Conservation (phyloP, 345 rosid species). For the Lepidium didymum region DNA sequence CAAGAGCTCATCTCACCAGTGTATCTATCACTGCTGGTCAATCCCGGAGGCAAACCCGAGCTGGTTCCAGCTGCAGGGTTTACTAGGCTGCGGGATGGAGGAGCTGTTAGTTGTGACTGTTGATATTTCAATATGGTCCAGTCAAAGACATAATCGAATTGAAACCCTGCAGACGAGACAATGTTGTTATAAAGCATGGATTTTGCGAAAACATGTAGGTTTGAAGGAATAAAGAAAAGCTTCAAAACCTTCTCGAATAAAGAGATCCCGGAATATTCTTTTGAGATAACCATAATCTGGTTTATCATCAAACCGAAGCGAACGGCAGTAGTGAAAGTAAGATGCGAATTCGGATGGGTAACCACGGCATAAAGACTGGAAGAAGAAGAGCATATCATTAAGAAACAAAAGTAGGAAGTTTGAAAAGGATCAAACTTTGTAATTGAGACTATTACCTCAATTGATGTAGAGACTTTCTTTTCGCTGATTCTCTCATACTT, state of each 20-base stretch:
- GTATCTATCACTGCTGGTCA: slow-evolving; percentile 50
- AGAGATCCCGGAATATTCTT: slow-evolving; percentile 90
- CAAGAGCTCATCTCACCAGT: slow-evolving; percentile 37
- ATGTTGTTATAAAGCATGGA: background rate
- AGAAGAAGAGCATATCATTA: slow-evolving; percentile 11
- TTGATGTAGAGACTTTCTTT: slow-evolving; percentile 89
- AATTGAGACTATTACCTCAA: slow-evolving; percentile 34
- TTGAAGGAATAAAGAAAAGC: background rate
- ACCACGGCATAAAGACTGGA: slow-evolving; percentile 86
- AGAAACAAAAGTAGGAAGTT: background rate
- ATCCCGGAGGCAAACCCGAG: slow-evolving; percentile 52
- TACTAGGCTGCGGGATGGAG: slow-evolving; percentile 53
- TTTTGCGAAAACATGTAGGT: background rate
- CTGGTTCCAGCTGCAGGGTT: slow-evolving; percentile 62
- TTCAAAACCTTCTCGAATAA: slow-evolving; percentile 77
- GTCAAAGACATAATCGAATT: slow-evolving; percentile 92
- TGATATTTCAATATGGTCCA: slow-evolving; percentile 98
- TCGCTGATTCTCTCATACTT: slow-evolving; percentile 96
- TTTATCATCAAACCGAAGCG: slow-evolving; percentile 87
- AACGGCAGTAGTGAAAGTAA: slow-evolving; percentile 91
- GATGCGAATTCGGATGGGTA: slow-evolving; percentile 98
- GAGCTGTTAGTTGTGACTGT: slow-evolving; percentile 82
- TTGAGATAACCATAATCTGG: slow-evolving; percentile 94
- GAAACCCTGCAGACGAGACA: slow-evolving; percentile 57
- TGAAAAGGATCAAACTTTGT: background rate